phyloP scores from a whole-genome alignment of 2,329 filamentous ascomycete species.

The Aspergillus transmontanensis region DNA sequence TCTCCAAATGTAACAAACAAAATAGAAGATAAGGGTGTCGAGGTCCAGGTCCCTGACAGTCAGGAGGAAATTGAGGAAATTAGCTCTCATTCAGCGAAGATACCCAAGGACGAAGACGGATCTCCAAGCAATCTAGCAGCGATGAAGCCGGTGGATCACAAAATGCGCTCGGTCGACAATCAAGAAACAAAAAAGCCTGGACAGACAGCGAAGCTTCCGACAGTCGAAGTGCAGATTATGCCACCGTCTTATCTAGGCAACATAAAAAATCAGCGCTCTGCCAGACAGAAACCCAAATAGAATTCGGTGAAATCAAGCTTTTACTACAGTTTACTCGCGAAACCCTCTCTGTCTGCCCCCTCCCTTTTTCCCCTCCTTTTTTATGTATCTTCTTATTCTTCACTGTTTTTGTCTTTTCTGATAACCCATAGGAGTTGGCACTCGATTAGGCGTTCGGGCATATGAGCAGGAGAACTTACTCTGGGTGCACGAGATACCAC shows the following conservation, averaged over 20 bases:
- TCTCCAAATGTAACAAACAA: neutral
- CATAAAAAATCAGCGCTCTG: slow-evolving; percentile 1
- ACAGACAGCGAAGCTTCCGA: neutral
- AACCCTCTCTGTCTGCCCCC: no score
- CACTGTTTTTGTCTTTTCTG: slow-evolving; percentile 2
- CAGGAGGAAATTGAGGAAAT: slow-evolving; percentile 23
- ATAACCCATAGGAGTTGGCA: slow-evolving; percentile 8
- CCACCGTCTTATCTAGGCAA: slow-evolving; percentile 24
- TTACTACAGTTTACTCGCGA: neutral
- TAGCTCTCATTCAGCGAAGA: neutral
- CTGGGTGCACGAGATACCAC: slow-evolving; percentile 28
- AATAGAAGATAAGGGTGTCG: slow-evolving; percentile 6
- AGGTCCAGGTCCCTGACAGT: slow-evolving; percentile 34
- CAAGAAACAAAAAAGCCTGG: neutral
- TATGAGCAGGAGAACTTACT: slow-evolving; percentile 6
- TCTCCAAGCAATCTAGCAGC: neutral
- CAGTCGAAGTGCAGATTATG: slow-evolving; percentile 28
- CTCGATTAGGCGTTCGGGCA: slow-evolving; percentile 12
- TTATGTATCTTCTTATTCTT: slow-evolving; percentile 5
- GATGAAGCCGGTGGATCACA: neutral
- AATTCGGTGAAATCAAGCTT: neutral
- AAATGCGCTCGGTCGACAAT: neutral
- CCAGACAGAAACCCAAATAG: slow-evolving; percentile 3
- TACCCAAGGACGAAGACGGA: neutral
- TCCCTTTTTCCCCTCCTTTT: slow-evolving; percentile 1